Base-by-base conservation (phyloP, 768 basidiomycete genomes). In the Lactarius hatsudake region DNA sequence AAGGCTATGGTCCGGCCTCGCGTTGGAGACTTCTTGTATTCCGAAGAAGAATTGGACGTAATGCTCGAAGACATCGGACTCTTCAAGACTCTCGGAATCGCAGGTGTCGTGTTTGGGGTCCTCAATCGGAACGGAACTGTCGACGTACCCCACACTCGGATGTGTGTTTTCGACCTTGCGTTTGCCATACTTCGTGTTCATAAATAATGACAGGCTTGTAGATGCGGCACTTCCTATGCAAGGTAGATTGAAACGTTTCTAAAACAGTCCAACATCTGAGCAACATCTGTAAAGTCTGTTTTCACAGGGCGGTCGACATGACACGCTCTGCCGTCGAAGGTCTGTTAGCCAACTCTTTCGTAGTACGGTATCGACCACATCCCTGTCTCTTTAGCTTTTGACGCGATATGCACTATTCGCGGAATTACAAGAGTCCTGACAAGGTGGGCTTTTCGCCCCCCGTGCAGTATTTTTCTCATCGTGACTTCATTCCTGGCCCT, bases 271-370 rank as follows among this genome's bases (percentile, higher is more conserved):
- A 6, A 32, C 48, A 42, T 15, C 28, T 13, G 53, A 61, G 13
- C 5, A 17, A n/a, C 30, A 13, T 10, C 43, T 28, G 20, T 18
- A 42, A 45, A 91, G 91, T 89, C 53, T 90, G 88, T 70, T 91
- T 92, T 74, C 90, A 92, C 73, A 80, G 90, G 63, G 91, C 90
- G 36, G 87, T 92, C 69, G 91, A 93, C 71, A 86, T 93, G 88
- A 83, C 85, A 17, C 74, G 75, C 59, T 81, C 88, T 70, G 72
- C 82, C 3, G 76, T 80, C 51, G 78, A 82, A 76, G 88, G 90
- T 86, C 69, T 45, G 73, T 71, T 7, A 5, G 18, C 45, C 10
- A 28, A 28, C 28, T 23, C 55, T 30, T 53, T n/a, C 13, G 5
- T 20, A 12, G 30, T 40, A 13, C 32, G 8, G 13, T 30, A 57